Evolutionary conservation across 345 rosid species (phyloP).

Genomic region (Kandelia obovata): DNA sequence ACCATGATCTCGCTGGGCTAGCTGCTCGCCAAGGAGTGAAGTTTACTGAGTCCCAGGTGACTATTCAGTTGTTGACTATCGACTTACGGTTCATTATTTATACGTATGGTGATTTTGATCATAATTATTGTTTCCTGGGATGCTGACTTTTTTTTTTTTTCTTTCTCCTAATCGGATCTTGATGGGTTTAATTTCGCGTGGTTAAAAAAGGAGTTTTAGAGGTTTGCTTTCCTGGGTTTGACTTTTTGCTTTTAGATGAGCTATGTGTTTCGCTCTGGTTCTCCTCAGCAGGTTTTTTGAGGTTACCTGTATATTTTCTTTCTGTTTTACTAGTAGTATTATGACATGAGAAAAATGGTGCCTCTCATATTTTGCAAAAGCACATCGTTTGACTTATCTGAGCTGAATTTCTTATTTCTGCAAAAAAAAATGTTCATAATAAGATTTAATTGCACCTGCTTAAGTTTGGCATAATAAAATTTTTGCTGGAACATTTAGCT

Average conservation of each 20-base stretch:
- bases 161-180: neutral
- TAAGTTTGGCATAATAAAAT: too few relatives aligned
- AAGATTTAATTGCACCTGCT: too few relatives aligned
- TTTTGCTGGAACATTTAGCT: too few relatives aligned
- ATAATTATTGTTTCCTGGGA: conserved; percentile 12
- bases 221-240: conserved; percentile 16
- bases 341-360: too few relatives aligned
- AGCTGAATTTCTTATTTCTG: too few relatives aligned
- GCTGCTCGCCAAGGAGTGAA: conserved; percentile 63
- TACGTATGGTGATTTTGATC: neutral
- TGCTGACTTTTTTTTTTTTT: neutral
- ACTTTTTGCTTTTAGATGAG: conserved; percentile 24
- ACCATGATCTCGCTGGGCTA: conserved; percentile 93
- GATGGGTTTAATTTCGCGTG: conserved; percentile 13
- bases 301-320: conserved; percentile 19
- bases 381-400: too few relatives aligned
- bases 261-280: conserved; percentile 16
- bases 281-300: conserved; percentile 16
- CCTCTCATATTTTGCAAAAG: too few relatives aligned
- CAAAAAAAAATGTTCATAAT: too few relatives aligned
- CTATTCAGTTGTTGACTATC: neutral
- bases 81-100: neutral
- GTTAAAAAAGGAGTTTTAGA: conserved; percentile 7
- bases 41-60: conserved; percentile 87
- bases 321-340: neutral